These are phyloP conservation scores for Amphibolis antarctica DNA, from an alignment of 106 monocot genomes.

Conservation along the genomic window DNA sequence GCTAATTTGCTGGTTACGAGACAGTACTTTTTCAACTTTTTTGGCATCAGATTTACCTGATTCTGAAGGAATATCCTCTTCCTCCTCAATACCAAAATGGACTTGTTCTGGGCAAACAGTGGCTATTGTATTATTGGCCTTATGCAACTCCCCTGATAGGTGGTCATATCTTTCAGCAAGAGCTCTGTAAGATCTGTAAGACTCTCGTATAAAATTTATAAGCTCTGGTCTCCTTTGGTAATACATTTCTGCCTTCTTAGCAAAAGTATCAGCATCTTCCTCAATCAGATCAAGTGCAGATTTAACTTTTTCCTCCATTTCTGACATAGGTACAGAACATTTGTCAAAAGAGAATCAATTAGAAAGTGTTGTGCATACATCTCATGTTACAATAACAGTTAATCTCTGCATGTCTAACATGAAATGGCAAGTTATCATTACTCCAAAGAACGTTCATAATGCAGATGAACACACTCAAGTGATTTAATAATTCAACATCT, in stretches of 20 bases:
- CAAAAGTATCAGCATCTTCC: conserved; percentile 21
- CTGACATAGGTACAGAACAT: not conserved
- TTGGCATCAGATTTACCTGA: not conserved
- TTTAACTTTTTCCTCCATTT: conserved; percentile 20
- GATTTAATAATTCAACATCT: too few relatives aligned
- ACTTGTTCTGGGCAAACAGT: conserved; percentile 24
- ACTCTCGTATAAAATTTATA: conserved; percentile 15
- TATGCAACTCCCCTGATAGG: conserved; percentile 24
- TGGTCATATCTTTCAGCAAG: conserved; percentile 25
- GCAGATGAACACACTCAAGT: too few relatives aligned
- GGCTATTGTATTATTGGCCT: conserved; percentile 28
- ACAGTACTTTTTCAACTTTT: not conserved
- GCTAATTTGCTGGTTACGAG: not conserved
- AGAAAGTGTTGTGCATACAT: too few relatives aligned
- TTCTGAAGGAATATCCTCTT: conserved; percentile 1
- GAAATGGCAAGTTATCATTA: too few relatives aligned
- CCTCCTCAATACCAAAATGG: conserved; percentile 14
- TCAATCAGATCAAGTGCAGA: conserved; percentile 15
- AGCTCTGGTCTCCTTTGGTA: conserved; percentile 21
- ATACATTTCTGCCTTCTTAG: conserved; percentile 26
- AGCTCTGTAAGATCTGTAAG: conserved; percentile 19
- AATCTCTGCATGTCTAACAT: too few relatives aligned
- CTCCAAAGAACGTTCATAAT: too few relatives aligned
- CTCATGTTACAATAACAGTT: too few relatives aligned
- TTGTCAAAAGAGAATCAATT: too few relatives aligned